Evolutionary conservation across 1,139 yeast species (phyloP).

Genomic region (Nakaseomyces kungkrabaensis): DNA sequence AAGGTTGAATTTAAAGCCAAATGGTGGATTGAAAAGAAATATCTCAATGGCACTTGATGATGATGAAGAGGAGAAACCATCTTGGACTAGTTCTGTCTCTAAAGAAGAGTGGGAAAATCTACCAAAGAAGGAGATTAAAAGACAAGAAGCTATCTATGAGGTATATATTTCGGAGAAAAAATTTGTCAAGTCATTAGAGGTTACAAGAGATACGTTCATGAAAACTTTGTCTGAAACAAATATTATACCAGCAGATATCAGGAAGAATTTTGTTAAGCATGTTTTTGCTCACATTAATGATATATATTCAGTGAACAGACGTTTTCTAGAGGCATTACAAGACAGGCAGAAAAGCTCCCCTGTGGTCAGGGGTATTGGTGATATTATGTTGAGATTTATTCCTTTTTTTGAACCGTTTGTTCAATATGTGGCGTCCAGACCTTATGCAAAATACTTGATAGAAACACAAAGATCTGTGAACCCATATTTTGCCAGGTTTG

Average conservation of each 20-base stretch:
- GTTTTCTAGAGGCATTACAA: slow-evolving; percentile 80
- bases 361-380: slow-evolving; percentile 78
- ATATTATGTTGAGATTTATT: slow-evolving; percentile 72
- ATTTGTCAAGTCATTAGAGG: slow-evolving; percentile 88
- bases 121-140: slow-evolving; percentile 76
- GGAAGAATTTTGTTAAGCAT: slow-evolving; percentile 83
- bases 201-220: slow-evolving; percentile 88
- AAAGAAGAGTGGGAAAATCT: slow-evolving; percentile 67
- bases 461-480: slow-evolving; percentile 90
- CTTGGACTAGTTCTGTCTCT: slow-evolving; percentile 93
- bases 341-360: slow-evolving; percentile 84
- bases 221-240: slow-evolving; percentile 79
- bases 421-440: slow-evolving; percentile 90
- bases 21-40: slow-evolving; percentile 77
- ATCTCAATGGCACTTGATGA: slow-evolving; percentile 69
- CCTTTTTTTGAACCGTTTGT: slow-evolving; percentile 88
- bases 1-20: slow-evolving; percentile 76
- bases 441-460: slow-evolving; percentile 90
- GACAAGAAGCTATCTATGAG: slow-evolving; percentile 93
- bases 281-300: slow-evolving; percentile 89
- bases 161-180: slow-evolving; percentile 90
- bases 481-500: slow-evolving; percentile 81
- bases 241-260: slow-evolving; percentile 77
- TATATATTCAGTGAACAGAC: slow-evolving; percentile 70
- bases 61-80: slow-evolving; percentile 73